Evolutionary conservation across 2,329 filamentous ascomycete species (phyloP), one percentile per base, ranked within the genome.

Genomic region (Cryphonectria japonica): DNA sequence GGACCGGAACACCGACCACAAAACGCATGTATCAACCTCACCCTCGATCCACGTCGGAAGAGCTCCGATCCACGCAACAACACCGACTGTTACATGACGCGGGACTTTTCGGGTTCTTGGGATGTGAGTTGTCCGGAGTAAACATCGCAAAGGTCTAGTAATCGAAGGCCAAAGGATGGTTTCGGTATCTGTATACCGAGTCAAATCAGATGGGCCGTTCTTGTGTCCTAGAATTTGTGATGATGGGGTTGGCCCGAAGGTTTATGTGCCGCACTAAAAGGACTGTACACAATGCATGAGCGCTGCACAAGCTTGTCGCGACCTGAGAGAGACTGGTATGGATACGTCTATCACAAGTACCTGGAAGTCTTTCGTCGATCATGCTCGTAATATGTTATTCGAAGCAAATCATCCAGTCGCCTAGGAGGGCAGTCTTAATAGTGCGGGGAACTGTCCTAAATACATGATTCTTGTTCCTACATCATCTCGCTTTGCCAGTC

Each of bases 401-500:
- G 9, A 54, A 13, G 8, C 50, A 50, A 19, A 26, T 26, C 46
- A 52, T 19, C 11, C 37, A 39, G 37, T 2, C 37, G 1, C 37
- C 46, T 19, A 22, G 8, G 19, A 22, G 19, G 19, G 8, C 46
- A 8, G 19, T 22, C 0, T 13, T 14, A 41, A 3, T 41, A 41
- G 11, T 41, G 9, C 39, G 1, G 8, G 7, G 39, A 14, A 32
- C 26, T 50, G 34, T 66, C 19, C 19, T 37, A 1, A 22, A n/a
- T n/a, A 19, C 16, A 46, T 7, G 34, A 32, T 1, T 52, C 14
- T 9, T 37, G 43, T 19, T 16, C 39, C 37, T 69, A 41, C 67
- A 32, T 32, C 6, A 11, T 22, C 32, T 59, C 68, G 0, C 32
- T 39, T 50, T 70, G 63, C 72, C 70, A 72, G 46, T 67, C 62